Evolutionary conservation across 176 grass and related monocot genomes (phyloP), one percentile per base, ranked within the genome.

Genomic region (Cocos nucifera): DNA sequence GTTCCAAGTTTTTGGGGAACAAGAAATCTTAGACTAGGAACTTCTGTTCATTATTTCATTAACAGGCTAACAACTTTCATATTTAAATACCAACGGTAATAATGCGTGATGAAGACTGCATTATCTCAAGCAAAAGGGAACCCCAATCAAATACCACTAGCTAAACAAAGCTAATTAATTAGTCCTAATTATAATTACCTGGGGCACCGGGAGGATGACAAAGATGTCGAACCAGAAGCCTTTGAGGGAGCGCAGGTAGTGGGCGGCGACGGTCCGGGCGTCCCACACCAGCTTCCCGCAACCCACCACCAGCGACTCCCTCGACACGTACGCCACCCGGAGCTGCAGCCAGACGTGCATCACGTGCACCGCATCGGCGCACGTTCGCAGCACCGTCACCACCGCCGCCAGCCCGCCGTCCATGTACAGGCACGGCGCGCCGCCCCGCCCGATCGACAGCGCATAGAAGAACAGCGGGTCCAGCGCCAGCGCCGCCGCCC

Each of bases 281-380:
- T 97, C 92, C 92, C 87, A 97, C 26, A 97, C 81, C n/a, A 97
- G 84, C 84, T 97, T 97, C 28, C 92, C 92, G 54, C 87, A 97
- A 0, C 92, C 92, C 12, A 97, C 78, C 64, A 97, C 87, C 57
- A 97, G 92, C 4, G 92, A 97, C 72, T 97, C 92, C 50, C 81
- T 75, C 23, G 92, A 97, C 61, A 97, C 84, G 76, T 91, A 97
- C 3, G 92, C 92, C 72, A 97, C 72, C 19, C 87, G 73, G 78
- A 97, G 80, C 84, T 97, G 92, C 69, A 97, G 69, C 48, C 86
- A 86, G 19, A 97, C 85, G 81, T 97, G 92, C 1, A 57, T 76
- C 4, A 77, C 71, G 74, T 90, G 92, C 0, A 71, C 92, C 2
- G 80, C 53, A 62, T 97, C 92, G 44, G 92, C 83, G 73, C 22